These are phyloP conservation scores for Viridothelium virens DNA, from an alignment of 495 filamentous ascomycete species.

Conservation along the genomic window DNA sequence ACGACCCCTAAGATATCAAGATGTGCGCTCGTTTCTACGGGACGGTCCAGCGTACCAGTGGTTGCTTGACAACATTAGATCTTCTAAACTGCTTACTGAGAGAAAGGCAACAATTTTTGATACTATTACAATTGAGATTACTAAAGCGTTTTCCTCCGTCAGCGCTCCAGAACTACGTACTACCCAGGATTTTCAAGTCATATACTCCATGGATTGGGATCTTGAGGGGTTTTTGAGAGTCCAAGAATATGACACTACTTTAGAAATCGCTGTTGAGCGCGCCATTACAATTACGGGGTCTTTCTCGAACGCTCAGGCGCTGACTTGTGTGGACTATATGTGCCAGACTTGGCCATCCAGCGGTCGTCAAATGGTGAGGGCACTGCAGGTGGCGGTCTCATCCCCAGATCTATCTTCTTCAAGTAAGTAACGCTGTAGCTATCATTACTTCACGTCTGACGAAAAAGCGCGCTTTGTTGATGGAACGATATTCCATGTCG, in stretches of 20 bases:
- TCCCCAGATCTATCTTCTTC: neutral
- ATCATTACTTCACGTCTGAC: neutral
- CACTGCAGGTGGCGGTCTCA: neutral
- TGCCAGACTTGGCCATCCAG: conserved; percentile 32
- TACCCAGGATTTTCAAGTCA: neutral
- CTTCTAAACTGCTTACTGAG: neutral
- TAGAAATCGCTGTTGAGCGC: conserved; percentile 10
- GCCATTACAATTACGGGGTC: conserved; percentile 31
- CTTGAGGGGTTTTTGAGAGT: neutral
- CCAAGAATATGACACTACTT: neutral
- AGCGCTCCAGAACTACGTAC: neutral
- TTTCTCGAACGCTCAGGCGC: conserved; percentile 26
- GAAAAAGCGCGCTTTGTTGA: neutral
- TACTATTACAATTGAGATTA: neutral
- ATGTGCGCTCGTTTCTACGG: too few species aligned
- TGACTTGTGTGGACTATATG: conserved; percentile 31
- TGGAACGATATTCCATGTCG: neutral
- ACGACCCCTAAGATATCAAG: too few species aligned
- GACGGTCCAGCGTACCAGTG: neutral
- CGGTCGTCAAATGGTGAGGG: conserved; percentile 9
- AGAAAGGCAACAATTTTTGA: neutral
- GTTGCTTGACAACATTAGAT: neutral
- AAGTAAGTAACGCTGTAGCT: neutral
- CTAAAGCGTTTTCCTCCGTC: too few species aligned
- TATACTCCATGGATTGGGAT: neutral